Evolutionary conservation across 2,329 filamentous ascomycete genomes (phyloP).

Genomic region (Ceratocystis papillata): DNA sequence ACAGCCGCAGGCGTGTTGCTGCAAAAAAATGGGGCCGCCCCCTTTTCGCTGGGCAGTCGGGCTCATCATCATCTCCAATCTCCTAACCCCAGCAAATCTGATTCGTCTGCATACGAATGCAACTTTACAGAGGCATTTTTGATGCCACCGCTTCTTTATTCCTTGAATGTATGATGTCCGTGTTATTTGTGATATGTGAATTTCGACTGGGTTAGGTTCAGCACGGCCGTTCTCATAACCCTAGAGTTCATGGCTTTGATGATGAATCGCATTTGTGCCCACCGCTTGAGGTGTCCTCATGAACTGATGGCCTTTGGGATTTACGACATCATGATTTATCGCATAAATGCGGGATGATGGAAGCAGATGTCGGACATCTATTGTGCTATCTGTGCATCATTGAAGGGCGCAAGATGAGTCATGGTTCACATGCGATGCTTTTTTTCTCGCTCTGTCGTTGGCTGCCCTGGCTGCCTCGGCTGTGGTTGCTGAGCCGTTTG

Average conservation of each 20-base stretch:
- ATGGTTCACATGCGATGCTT: neutral
- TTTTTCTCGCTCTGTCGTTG: neutral
- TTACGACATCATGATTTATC: too few relatives aligned
- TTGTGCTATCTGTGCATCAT: too few relatives aligned
- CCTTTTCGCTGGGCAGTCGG: neutral
- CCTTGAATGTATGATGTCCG: neutral
- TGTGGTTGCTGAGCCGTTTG: conserved; percentile 26
- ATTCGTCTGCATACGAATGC: neutral
- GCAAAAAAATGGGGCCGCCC: neutral
- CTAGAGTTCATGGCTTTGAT: too few relatives aligned
- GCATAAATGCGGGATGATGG: too few relatives aligned
- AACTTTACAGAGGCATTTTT: neutral
- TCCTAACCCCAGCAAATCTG: neutral
- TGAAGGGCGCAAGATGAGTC: too few relatives aligned
- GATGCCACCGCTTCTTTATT: neutral
- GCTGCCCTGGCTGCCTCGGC: neutral
- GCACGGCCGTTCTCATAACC: neutral
- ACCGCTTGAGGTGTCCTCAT: too few relatives aligned
- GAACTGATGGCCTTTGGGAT: too few relatives aligned
- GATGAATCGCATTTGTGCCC: too few relatives aligned
- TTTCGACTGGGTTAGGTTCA: neutral
- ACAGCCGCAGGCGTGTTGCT: neutral
- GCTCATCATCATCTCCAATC: conserved; percentile 1
- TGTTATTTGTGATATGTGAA: neutral
- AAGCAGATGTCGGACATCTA: too few relatives aligned